Percentiles rank a stretch among this genome's conserved stretches.
These are phyloP conservation scores for Hapsidospora chrysogenum DNA, from an alignment of 495 filamentous ascomycete genomes.

Conservation along the genomic window DNA sequence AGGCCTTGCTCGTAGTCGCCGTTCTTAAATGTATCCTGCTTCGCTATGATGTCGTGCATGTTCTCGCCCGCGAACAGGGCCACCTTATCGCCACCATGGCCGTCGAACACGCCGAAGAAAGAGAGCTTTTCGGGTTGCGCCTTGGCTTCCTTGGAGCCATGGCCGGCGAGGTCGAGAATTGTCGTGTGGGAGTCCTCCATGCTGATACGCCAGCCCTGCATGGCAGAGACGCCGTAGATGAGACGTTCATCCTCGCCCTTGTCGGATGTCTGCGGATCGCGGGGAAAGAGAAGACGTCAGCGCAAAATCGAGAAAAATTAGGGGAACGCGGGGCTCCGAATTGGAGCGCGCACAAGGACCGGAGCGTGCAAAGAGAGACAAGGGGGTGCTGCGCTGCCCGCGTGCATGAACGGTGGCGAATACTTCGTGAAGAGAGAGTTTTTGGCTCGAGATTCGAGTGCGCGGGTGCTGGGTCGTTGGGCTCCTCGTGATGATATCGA, in stretches of 20 bases:
- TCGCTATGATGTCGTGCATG: conserved; percentile 83
- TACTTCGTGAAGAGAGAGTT: too few relatives aligned
- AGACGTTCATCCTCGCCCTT: conserved; percentile 86
- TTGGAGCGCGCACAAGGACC: too few relatives aligned
- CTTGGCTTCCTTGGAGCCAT: conserved; percentile 32
- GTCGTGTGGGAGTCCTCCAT: conserved; percentile 96
- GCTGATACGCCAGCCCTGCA: conserved; percentile 99
- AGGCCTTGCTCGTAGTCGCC: conserved; percentile 89
- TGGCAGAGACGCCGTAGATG: conserved; percentile 84
- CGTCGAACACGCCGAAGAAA: conserved; percentile 97
- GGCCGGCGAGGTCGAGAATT: conserved; percentile 58
- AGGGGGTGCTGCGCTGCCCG: too few relatives aligned
- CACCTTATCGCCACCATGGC: conserved; percentile 93
- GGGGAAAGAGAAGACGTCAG: conserved; percentile 2
- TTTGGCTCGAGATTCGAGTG: too few relatives aligned
- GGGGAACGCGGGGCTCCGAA: conserved; percentile 7
- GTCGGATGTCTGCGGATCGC: conserved; percentile 54
- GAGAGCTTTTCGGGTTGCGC: conserved; percentile 58
- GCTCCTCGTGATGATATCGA: too few relatives aligned
- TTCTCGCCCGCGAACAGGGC: conserved; percentile 84
- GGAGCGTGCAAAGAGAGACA: too few relatives aligned
- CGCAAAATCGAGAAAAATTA: conserved; percentile 3
- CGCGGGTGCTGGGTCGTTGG: too few relatives aligned
- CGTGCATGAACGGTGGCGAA: too few relatives aligned
- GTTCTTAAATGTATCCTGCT: conserved; percentile 81